Evolutionary conservation across 768 basidiomycete species (phyloP).

Genomic region (Agaricus subrufescens): DNA sequence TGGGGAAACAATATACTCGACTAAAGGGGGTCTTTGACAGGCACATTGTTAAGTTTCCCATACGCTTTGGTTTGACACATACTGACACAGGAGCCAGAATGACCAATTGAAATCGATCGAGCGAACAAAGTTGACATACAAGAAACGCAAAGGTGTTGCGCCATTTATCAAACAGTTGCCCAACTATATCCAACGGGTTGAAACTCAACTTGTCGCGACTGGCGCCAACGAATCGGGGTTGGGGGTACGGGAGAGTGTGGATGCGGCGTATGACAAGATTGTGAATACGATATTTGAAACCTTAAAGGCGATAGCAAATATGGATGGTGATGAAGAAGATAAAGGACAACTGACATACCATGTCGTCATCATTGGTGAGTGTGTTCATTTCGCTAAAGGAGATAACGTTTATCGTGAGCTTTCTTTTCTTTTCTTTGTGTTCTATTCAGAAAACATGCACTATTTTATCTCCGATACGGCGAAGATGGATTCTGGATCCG

Average conservation of each 20-base stretch:
- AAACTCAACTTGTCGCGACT: slow-evolving; percentile 62
- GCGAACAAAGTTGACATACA: slow-evolving; percentile 85
- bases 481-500: slow-evolving; percentile 59
- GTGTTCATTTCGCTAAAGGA: no score
- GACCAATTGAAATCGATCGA: slow-evolving; percentile 88
- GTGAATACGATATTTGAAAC: slow-evolving; percentile 90
- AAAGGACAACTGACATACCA: slow-evolving; percentile 97
- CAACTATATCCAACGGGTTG: slow-evolving; percentile 76
- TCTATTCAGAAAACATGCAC: slow-evolving; percentile 86
- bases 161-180: slow-evolving; percentile 94
- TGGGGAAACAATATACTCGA: slow-evolving; percentile 81
- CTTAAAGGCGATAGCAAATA: slow-evolving; percentile 92
- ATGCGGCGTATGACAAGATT: slow-evolving; percentile 83
- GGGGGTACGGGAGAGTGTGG: slow-evolving; percentile 73
- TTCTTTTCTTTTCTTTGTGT: neutral
- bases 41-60: slow-evolving; percentile 50
- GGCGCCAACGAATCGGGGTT: slow-evolving; percentile 68
- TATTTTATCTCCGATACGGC: slow-evolving; percentile 84
- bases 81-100: slow-evolving; percentile 40
- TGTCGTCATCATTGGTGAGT: slow-evolving; percentile 88
- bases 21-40: slow-evolving; percentile 75
- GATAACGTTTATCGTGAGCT: neutral
- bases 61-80: neutral
- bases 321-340: slow-evolving; percentile 90
- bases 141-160: slow-evolving; percentile 89